Evolutionary conservation across 192 early-diverging fungal species (phyloP).

Genomic region (Oehlia diaphana): DNA sequence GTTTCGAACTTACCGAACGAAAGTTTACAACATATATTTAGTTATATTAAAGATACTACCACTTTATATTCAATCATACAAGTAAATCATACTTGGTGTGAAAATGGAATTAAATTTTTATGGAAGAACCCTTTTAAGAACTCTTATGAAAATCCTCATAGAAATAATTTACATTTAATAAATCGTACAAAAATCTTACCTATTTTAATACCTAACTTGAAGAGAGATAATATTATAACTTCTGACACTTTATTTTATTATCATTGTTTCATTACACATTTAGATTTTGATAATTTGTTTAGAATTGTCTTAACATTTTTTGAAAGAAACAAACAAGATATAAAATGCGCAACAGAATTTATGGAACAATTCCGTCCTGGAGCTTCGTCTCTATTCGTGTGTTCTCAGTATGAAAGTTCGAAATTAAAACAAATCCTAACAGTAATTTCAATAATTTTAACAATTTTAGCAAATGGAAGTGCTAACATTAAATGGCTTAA

Average conservation of each 20-base stretch:
- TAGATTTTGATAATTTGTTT: background rate
- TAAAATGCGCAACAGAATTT: background rate
- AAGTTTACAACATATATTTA: background rate
- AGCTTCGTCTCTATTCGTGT: too few relatives aligned
- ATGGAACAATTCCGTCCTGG: too few relatives aligned
- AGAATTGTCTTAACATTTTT: background rate
- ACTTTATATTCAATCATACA: background rate
- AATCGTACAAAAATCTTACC: background rate
- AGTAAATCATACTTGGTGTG: background rate
- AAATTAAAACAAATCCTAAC: background rate
- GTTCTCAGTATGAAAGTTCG: background rate
- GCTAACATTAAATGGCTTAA: background rate
- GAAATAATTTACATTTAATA: background rate
- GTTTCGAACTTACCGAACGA: background rate
- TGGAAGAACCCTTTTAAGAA: background rate
- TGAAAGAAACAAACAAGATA: background rate
- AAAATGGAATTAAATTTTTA: background rate
- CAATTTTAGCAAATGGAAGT: background rate
- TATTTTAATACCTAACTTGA: background rate
- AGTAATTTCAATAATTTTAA: background rate
- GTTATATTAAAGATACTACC: background rate
- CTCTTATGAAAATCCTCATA: background rate
- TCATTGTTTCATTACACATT: background rate
- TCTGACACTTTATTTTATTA: background rate
- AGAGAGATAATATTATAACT: background rate